Evolutionary conservation across 2,329 filamentous ascomycete species (phyloP), one percentile per base, ranked within the genome.

Genomic region (Gnomoniopsis smithogilvyi): DNA sequence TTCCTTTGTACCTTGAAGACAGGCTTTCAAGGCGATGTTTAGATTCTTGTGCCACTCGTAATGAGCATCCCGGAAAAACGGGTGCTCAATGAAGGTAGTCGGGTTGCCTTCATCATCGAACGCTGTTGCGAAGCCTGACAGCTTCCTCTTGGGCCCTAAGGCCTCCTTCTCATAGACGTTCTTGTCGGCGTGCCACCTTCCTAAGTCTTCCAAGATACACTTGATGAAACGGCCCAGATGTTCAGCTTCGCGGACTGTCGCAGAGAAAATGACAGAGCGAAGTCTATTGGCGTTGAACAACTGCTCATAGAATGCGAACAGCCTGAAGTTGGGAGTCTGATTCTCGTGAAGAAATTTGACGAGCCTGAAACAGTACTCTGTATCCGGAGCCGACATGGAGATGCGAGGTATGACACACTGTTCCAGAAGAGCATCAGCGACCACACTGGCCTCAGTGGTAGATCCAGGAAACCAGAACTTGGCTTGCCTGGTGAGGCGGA

Each of bases 151-250:
- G 21, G 51, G 48, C 7, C 90, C 90, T 65, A 88, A 86, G 0
- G 90, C 94, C 68, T 96, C 90, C 68, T 89, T 91, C 69, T 96
- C 91, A 70, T 95, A 99, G 0, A 83, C 76, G 6, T 78, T 73
- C 67, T 89, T 88, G 69, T 92, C 88, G 24, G 84, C 83, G 72
- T 98, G 95, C 95, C 96, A 99, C 54, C 81, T 79, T 8, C 87
- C 83, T 19, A 99, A 80, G 64, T 97, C 92, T 61, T 87, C 84
- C 12, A 99, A 77, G 2, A 95, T 79, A 62, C 94, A 87, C 68
- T 89, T 91, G 56, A 99, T 76, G 72, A 99, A 98, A 24, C 91
- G 90, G 14, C 92, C 95, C n/a, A 99, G 78, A 65, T 96, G 92
- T 71, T 96, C 91, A 0, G 92, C 91, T 73, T 99, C 96, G 57